Evolutionary conservation across 2,329 filamentous ascomycete genomes (phyloP).

Genomic region (Epichloe sp.): DNA sequence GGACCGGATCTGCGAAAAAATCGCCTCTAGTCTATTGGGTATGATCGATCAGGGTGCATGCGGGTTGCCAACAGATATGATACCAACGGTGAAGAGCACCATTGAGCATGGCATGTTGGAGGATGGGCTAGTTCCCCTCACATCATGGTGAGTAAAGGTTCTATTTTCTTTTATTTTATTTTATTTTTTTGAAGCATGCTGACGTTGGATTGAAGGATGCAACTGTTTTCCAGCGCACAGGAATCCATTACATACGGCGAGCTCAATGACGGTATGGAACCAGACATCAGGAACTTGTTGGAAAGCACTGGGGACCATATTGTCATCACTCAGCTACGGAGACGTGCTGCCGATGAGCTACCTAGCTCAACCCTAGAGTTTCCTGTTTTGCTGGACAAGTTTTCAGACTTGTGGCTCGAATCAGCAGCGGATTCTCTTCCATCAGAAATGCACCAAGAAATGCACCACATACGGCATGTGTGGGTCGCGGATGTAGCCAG

Average conservation of each 20-base stretch:
- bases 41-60: conserved; percentile 7
- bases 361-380: conserved; percentile 14
- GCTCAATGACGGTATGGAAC: conserved; percentile 13
- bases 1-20: conserved; percentile 10
- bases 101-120: conserved; percentile 14
- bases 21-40: conserved; percentile 10
- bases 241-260: conserved; percentile 1
- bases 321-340: conserved; percentile 18
- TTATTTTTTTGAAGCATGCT: not conserved
- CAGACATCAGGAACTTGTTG: conserved; percentile 17
- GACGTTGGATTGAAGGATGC: conserved; percentile 11
- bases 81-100: conserved; percentile 14
- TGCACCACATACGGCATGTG: conserved; percentile 11
- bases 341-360: conserved; percentile 12
- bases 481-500: conserved; percentile 21
- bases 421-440: conserved; percentile 12
- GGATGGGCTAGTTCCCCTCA: conserved; percentile 16
- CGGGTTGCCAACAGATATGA: conserved; percentile 15
- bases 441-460: conserved; percentile 13
- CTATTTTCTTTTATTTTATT: too few relatives aligned
- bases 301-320: conserved; percentile 14
- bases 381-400: conserved; percentile 15
- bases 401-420: conserved; percentile 21
- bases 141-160: conserved; percentile 18
- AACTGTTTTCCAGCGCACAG: conserved; percentile 9